A percentile compares a stretch with the other conserved stretches of the same genome.
phyloP scores from a whole-genome alignment of 106 monocot species.

The Platanthera guangdongensis region DNA sequence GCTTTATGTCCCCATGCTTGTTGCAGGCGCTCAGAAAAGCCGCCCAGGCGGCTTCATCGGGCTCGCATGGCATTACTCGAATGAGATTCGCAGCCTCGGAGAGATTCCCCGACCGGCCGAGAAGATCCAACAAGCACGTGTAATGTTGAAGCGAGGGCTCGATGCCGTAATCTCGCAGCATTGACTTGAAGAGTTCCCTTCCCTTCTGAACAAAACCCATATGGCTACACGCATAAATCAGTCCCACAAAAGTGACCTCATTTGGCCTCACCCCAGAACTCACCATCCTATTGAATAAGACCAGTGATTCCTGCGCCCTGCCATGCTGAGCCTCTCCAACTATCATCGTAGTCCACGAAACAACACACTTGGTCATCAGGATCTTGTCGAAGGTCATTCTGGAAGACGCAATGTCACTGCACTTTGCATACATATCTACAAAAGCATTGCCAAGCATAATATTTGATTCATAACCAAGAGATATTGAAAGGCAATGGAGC shows the following conservation, averaged over 20 bases:
- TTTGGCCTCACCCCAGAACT: slow-evolving; percentile 46
- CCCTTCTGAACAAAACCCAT: slow-evolving; percentile 64
- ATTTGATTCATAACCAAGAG: slow-evolving; percentile 44
- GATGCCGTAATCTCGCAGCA: slow-evolving; percentile 50
- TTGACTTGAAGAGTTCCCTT: slow-evolving; percentile 55
- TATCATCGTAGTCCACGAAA: slow-evolving; percentile 96
- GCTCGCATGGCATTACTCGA: slow-evolving; percentile 46
- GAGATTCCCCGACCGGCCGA: slow-evolving; percentile 61
- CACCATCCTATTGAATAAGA: slow-evolving; percentile 57
- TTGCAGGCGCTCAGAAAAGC: slow-evolving; percentile 75
- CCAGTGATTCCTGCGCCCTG: slow-evolving; percentile 35
- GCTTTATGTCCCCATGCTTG: slow-evolving; percentile 37
- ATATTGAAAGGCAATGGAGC: slow-evolving; percentile 45
- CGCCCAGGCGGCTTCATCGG: slow-evolving; percentile 73
- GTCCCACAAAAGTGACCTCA: slow-evolving; percentile 70
- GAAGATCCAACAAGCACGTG: slow-evolving; percentile 81
- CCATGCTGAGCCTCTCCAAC: slow-evolving; percentile 92
- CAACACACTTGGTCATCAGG: slow-evolving; percentile 18
- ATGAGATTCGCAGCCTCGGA: slow-evolving; percentile 60
- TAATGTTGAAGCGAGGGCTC: slow-evolving; percentile 67
- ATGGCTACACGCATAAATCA: slow-evolving; percentile 87
- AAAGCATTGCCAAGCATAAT: slow-evolving; percentile 60
- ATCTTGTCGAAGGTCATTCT: slow-evolving; percentile 54
- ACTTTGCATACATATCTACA: slow-evolving; percentile 92
- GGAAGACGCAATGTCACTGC: slow-evolving; percentile 59